Conservation (phyloP, 1,139 yeast genomes). For the Taphrina flavorubra region DNA sequence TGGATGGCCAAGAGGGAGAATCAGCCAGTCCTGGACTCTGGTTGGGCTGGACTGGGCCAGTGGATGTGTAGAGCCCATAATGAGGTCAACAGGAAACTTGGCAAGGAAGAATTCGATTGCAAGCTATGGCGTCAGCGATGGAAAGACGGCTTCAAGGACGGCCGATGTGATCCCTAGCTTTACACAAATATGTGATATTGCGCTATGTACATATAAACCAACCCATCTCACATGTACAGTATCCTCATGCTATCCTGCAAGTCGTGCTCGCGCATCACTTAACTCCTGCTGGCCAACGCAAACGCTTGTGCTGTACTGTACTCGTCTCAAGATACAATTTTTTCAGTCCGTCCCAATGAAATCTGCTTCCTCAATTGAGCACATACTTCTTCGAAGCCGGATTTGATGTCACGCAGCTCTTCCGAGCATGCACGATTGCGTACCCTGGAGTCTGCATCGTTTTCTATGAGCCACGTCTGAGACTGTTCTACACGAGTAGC, state of each 20-base stretch:
- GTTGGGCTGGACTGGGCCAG: slow-evolving; percentile 78
- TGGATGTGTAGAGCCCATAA: slow-evolving; percentile 98
- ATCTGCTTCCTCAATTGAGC: background rate
- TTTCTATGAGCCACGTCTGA: background rate
- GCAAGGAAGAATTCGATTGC: slow-evolving; percentile 86
- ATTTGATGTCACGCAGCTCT: background rate
- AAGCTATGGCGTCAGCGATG: slow-evolving; percentile 90
- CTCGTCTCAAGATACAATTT: too few species aligned
- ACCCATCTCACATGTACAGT: too few species aligned
- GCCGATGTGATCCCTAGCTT: slow-evolving; percentile 45
- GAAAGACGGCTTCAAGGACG: slow-evolving; percentile 53
- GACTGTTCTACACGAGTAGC: slow-evolving; percentile 3
- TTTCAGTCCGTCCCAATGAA: background rate
- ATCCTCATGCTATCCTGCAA: too few species aligned
- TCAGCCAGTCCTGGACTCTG: slow-evolving; percentile 65
- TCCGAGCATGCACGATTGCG: background rate
- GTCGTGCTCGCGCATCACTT: background rate
- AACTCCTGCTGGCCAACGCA: background rate
- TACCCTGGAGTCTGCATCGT: background rate
- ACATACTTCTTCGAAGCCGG: slow-evolving; percentile 24
- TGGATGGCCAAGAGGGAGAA: slow-evolving; percentile 61
- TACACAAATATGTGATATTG: background rate
- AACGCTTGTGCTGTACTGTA: too few species aligned
- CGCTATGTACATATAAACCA: background rate
- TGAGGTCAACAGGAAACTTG: slow-evolving; percentile 80